phyloP scores from a whole-genome alignment of 306 rosid species.

The Fragaria iinumae region DNA sequence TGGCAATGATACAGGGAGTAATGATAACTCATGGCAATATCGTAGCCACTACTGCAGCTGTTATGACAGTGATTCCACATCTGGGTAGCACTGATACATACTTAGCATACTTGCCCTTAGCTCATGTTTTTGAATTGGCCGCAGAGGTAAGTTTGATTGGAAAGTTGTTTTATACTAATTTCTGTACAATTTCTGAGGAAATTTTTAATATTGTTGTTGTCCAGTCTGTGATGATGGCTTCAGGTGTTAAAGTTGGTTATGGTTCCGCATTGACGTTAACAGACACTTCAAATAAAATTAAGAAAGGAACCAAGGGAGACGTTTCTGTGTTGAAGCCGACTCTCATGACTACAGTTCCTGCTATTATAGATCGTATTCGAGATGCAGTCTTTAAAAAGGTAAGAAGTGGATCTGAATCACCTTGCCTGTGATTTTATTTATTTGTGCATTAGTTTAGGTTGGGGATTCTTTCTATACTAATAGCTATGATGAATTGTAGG shows the following conservation, averaged over 20 bases:
- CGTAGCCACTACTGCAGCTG: constrained; percentile 80
- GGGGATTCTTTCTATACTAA: constrained; percentile 15
- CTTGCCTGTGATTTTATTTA: neutral
- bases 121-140: constrained; percentile 93
- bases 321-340: constrained; percentile 72
- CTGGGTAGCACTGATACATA: constrained; percentile 62
- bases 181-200: constrained; percentile 7
- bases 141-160: constrained; percentile 65
- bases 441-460: constrained; percentile 3
- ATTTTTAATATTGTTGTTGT: constrained; percentile 38
- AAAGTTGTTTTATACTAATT: constrained; percentile 11
- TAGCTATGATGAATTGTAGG: constrained; percentile 41
- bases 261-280: constrained; percentile 76
- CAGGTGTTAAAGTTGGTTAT: constrained; percentile 68
- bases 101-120: constrained; percentile 91
- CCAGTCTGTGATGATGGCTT: constrained; percentile 83
- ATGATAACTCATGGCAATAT: constrained; percentile 92
- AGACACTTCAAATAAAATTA: constrained; percentile 75
- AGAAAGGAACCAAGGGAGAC: constrained; percentile 94
- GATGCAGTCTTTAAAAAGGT: constrained; percentile 90
- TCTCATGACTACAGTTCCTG: constrained; percentile 81
- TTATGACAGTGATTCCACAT: constrained; percentile 69
- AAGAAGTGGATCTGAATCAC: constrained; percentile 1
- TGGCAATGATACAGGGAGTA: constrained; percentile 64
- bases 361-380: constrained; percentile 82